Evolutionary conservation across 208 protist species (phyloP).

Genomic region (Zelonia costaricensis): DNA sequence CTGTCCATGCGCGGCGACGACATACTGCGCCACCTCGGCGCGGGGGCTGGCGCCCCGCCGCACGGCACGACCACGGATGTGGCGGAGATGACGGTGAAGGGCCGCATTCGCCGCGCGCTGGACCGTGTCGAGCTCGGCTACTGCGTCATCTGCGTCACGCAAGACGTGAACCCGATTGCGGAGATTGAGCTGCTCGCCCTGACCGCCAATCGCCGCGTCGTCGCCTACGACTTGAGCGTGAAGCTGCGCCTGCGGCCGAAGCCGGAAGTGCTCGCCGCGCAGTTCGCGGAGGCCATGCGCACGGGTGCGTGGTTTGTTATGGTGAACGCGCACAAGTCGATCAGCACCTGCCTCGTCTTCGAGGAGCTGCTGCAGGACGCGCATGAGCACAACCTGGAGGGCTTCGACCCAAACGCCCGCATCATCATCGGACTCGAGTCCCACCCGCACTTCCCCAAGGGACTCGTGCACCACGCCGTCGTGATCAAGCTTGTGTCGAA

Average conservation of each 20-base stretch:
- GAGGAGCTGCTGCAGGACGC: conserved; percentile 69
- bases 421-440: conserved; percentile 74
- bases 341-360: conserved; percentile 64
- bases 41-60: neutral
- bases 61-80: conserved; percentile 7
- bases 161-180: conserved; percentile 81
- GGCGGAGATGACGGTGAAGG: conserved; percentile 37
- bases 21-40: conserved; percentile 6
- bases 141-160: conserved; percentile 74
- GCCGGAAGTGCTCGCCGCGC: conserved; percentile 46
- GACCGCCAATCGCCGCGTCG: conserved; percentile 24
- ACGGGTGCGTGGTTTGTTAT: conserved; percentile 74
- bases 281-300: conserved; percentile 68
- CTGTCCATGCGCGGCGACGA: conserved; percentile 43
- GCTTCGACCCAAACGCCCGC: conserved; percentile 49
- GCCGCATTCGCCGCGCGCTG: conserved; percentile 44
- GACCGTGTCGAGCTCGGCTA: conserved; percentile 41
- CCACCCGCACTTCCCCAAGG: conserved; percentile 79
- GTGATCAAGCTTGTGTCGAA: conserved; percentile 58
- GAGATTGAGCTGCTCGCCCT: conserved; percentile 81
- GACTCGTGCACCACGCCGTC: conserved; percentile 52
- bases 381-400: conserved; percentile 50
- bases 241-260: conserved; percentile 78
- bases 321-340: conserved; percentile 85
- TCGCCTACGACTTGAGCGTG: conserved; percentile 63